Evolutionary conservation across 495 filamentous ascomycete species (phyloP).

Genomic region (Aspergillus asperescens): DNA sequence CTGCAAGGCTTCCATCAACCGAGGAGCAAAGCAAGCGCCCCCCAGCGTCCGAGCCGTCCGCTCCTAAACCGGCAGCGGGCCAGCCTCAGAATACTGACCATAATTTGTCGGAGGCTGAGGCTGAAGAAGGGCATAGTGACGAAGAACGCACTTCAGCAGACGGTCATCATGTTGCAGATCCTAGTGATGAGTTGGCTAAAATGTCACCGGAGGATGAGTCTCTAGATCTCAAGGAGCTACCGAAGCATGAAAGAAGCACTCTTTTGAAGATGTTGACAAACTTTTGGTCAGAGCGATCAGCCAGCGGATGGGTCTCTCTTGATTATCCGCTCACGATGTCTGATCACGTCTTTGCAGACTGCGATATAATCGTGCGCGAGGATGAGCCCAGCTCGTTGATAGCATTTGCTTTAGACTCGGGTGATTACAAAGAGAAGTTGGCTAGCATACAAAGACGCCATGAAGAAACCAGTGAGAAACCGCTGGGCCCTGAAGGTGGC

Average conservation of each 20-base stretch:
- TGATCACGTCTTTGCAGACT: conserved; percentile 95
- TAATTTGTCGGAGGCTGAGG: conserved; percentile 61
- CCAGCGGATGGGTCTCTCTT: conserved; percentile 89
- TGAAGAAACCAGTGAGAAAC: conserved; percentile 33
- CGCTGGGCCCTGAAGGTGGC: conserved; percentile 18
- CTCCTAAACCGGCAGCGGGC: conserved; percentile 46
- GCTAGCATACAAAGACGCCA: conserved; percentile 60
- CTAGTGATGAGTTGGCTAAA: conserved; percentile 58
- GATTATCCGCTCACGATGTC: conserved; percentile 85
- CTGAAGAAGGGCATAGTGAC: conserved; percentile 58
- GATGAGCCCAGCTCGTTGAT: conserved; percentile 97
- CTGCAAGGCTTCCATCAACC: conserved; percentile 18
- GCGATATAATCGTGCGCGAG: conserved; percentile 94
- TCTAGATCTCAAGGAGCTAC: conserved; percentile 65
- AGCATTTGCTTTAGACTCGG: conserved; percentile 80
- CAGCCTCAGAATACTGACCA: conserved; percentile 49
- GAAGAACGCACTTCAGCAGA: conserved; percentile 59
- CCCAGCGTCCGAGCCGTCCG: conserved; percentile 22
- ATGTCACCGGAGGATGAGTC: conserved; percentile 52
- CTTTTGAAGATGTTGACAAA: conserved; percentile 91
- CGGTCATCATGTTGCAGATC: conserved; percentile 61
- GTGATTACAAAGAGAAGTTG: conserved; percentile 79
- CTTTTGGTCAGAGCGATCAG: conserved; percentile 97
- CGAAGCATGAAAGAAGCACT: conserved; percentile 84
- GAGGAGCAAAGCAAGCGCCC: conserved; percentile 19